Base-by-base conservation (phyloP, 2,329 filamentous ascomycete species). In the Dactylellina haptotyla region DNA sequence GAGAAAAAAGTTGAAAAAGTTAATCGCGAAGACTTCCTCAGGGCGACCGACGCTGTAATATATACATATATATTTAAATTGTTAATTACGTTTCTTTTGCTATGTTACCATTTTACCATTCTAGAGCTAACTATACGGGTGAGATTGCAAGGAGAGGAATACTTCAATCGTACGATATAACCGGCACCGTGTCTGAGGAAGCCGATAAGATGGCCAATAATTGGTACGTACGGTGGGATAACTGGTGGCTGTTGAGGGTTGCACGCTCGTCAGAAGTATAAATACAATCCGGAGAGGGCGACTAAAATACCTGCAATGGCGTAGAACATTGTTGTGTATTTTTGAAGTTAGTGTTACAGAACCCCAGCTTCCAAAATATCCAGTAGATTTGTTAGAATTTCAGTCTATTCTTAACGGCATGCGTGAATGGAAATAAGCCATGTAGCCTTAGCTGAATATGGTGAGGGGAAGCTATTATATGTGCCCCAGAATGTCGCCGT, bases 11-110 rank as follows among this genome's bases (percentile, higher is more conserved):
- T 75, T 77, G 57, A 80, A 73, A 23, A 79, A 76, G 8, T 63
- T 73, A 16, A 80, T 56, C 0, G 78, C 79, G 23, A 77, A 80
- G 4, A 80, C 77, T 61, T 80, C 79, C 8, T 63, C 2, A 75
- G 73, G 18, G 69, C 61, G 26, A 45, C 20, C 30, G 30, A 20
- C 43, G 16, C 57, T 61, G 25, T 26, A 14, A 6, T 34, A 14
- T 6, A 14, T 34, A n/a, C n/a, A n/a, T n/a, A n/a, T n/a, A n/a
- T n/a, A n/a, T n/a, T 34, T 34, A 6, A 14, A 34, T 34, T 5
- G 6, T 34, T 6, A 34, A 6, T 34, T 34, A 34, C 6, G 30
- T 5, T 34, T 34, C 14, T 34, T 34, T 34, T 34, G 6, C 14
- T 34, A 34, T 5, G 6, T 34, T 34, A 34, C 14, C 14, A 6